phyloP scores from a whole-genome alignment of 73 alveolate species.

The Tetrahymena malaccensis region DNA sequence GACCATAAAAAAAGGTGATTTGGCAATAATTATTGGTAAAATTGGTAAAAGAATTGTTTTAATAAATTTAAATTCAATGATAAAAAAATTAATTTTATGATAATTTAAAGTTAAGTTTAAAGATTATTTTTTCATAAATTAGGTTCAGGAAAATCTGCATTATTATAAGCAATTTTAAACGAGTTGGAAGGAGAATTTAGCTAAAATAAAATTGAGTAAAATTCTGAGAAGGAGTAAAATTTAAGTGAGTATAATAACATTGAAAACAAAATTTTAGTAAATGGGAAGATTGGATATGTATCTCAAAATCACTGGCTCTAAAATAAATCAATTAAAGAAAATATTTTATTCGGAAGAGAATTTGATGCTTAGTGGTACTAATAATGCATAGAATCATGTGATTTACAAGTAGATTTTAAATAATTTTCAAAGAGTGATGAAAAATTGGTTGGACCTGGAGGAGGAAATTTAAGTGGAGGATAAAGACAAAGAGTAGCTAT shows the following conservation, averaged over 20 bases:
- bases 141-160: slow-evolving; percentile 33
- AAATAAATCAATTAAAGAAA: slow-evolving; percentile 75
- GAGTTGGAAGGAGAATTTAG: slow-evolving; percentile 1
- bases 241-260: neutral
- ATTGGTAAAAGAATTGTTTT: neutral
- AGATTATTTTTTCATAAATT: neutral
- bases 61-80: too few relatives aligned
- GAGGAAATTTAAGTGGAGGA: slow-evolving; percentile 79
- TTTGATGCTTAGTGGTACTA: slow-evolving; percentile 61
- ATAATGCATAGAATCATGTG: slow-evolving; percentile 60
- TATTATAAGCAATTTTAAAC: slow-evolving; percentile 21
- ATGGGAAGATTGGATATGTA: slow-evolving; percentile 59
- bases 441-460: slow-evolving; percentile 72
- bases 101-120: too few relatives aligned
- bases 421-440: slow-evolving; percentile 60
- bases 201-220: neutral
- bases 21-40: slow-evolving; percentile 18
- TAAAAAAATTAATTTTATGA: too few relatives aligned
- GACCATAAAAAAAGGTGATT: neutral
- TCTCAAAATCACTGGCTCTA: slow-evolving; percentile 75
- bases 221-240: too few relatives aligned
- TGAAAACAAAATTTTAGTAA: slow-evolving; percentile 43
- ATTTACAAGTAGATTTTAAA: slow-evolving; percentile 57
- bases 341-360: slow-evolving; percentile 64
- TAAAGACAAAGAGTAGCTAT: slow-evolving; percentile 73